These are phyloP conservation scores for Tulasnella calospora DNA, from an alignment of 768 basidiomycete species.

Conservation along the genomic window DNA sequence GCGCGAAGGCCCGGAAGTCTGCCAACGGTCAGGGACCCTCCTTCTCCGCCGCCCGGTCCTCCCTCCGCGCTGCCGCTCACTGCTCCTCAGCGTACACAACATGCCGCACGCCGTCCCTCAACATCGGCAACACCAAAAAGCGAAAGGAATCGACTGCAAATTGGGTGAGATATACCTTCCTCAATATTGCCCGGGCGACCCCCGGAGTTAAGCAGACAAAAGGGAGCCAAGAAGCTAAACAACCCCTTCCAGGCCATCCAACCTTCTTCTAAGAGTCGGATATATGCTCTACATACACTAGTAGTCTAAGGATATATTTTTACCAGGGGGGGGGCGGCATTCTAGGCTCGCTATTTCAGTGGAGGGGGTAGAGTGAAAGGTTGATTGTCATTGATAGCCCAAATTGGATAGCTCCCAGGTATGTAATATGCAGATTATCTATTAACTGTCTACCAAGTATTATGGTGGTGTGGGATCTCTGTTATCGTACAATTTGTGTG, in stretches of 20 bases:
- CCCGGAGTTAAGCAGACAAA: not conserved
- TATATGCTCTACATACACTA: not conserved
- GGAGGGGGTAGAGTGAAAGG: not conserved
- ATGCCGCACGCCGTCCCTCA: no score
- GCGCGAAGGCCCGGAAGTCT: no score
- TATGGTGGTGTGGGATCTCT: not conserved
- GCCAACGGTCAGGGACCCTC: no score
- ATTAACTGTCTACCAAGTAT: not conserved
- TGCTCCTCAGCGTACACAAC: no score
- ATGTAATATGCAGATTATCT: no score
- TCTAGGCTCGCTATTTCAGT: not conserved
- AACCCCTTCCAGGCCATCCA: not conserved
- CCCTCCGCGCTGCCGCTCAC: no score
- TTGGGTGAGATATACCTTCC: not conserved
- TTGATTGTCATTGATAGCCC: not conserved
- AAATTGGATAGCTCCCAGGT: no score
- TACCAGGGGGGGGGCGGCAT: not conserved
- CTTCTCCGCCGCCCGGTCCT: no score
- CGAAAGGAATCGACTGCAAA: not conserved
- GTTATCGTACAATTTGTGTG: no score
- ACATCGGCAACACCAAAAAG: no score
- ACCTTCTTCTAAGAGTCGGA: not conserved
- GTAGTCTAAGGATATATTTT: not conserved
- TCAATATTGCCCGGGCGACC: not conserved
- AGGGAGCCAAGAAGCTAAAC: not conserved